Evolutionary conservation across 768 basidiomycete species (phyloP).

Genomic region (Lentinula sp.): DNA sequence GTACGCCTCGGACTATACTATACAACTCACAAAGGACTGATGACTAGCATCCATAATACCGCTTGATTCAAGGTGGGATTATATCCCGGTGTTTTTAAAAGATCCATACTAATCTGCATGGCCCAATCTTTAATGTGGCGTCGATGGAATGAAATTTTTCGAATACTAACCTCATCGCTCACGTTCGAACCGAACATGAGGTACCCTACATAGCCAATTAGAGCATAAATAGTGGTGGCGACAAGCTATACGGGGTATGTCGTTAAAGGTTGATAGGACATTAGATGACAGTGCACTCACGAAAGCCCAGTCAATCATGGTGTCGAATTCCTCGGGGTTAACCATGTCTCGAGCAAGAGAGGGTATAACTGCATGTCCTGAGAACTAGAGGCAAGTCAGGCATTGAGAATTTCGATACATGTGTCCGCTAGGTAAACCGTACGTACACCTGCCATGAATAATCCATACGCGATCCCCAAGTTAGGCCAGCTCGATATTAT

Average conservation of each 20-base stretch:
- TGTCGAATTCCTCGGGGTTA: conserved; percentile 73
- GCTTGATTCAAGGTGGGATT: conserved; percentile 63
- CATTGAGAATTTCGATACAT: not conserved
- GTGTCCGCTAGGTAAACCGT: not conserved
- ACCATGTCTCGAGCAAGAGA: conserved; percentile 86
- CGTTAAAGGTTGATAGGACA: not conserved
- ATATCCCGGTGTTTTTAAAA: conserved; percentile 69
- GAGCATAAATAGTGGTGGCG: conserved; percentile 55
- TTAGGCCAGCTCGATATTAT: conserved; percentile 45
- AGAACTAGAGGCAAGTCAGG: conserved; percentile 44
- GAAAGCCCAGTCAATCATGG: conserved; percentile 84
- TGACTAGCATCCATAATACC: conserved; percentile 83
- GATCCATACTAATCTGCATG: conserved; percentile 74
- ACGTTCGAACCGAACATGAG: conserved; percentile 84
- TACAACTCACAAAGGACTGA: conserved; percentile 57
- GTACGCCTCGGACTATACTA: not conserved
- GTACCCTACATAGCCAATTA: conserved; percentile 80
- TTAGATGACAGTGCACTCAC: conserved; percentile 32
- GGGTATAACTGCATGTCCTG: conserved; percentile 90
- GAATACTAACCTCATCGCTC: conserved; percentile 62
- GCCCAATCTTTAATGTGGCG: not conserved
- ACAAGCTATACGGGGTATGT: conserved; percentile 35
- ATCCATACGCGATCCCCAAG: conserved; percentile 76
- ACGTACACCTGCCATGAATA: conserved; percentile 88
- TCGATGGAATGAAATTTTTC: not conserved